Conservation (phyloP, 257 asterid species). For the Voacanga thouarsii region DNA sequence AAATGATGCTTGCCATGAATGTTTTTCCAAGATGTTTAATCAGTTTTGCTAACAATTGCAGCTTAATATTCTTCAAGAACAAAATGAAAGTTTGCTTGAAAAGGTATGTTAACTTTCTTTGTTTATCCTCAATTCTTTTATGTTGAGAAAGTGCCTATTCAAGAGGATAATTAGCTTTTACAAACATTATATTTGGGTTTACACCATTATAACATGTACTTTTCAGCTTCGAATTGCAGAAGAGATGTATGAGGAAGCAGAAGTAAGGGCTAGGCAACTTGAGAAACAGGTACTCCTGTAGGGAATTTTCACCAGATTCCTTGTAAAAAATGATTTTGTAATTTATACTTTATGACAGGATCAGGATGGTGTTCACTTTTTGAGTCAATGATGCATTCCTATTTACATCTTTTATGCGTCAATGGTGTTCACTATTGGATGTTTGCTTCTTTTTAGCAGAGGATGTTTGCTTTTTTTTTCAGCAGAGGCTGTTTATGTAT, state of each 20-base stretch:
- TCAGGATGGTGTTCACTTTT: neutral
- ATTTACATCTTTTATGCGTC: no score
- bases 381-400: neutral
- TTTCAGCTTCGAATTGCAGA: constrained; percentile 89
- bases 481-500: no score
- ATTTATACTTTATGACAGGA: neutral
- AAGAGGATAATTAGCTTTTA: constrained; percentile 20
- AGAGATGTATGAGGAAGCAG: constrained; percentile 89
- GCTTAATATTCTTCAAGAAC: constrained; percentile 99
- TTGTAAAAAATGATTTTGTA: neutral
- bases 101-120: constrained; percentile 54
- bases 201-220: constrained; percentile 11
- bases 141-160: neutral
- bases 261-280: constrained; percentile 84
- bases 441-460: no score
- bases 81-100: constrained; percentile 78
- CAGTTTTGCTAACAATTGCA: constrained; percentile 32
- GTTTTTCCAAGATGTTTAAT: neutral
- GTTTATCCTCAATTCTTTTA: constrained; percentile 2
- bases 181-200: constrained; percentile 8
- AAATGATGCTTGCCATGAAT: neutral
- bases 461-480: no score
- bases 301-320: neutral
- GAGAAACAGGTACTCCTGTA: constrained; percentile 68
- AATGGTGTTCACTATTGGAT: no score